phyloP scores from a whole-genome alignment of 768 basidiomycete species.

The Podaxis carcinomalis region DNA sequence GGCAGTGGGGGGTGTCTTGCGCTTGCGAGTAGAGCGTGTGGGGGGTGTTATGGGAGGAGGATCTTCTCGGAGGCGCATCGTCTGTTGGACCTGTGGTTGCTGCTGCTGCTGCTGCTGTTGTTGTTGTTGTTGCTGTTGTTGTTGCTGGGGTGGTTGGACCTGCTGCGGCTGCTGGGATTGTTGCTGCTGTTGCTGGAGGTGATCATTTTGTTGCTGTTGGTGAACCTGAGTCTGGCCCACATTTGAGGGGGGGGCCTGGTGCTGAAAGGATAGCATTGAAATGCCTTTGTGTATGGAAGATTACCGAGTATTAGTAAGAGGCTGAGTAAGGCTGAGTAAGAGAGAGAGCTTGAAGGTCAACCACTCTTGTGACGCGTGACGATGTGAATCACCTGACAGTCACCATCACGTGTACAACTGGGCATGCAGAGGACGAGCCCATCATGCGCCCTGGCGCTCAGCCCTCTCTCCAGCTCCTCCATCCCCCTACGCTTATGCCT shows the following conservation, averaged over 20 bases:
- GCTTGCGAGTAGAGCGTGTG: slow-evolving; percentile 51
- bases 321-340: slow-evolving; percentile 36
- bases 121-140: slow-evolving; percentile 11
- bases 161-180: slow-evolving; percentile 10
- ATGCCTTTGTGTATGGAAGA: slow-evolving; percentile 17
- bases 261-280: slow-evolving; percentile 37
- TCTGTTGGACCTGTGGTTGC: slow-evolving; percentile 16
- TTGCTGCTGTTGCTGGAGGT: slow-evolving; percentile 16
- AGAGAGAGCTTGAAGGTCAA: slow-evolving; percentile 13
- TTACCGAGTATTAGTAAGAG: slow-evolving; percentile 44
- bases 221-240: slow-evolving; percentile 24
- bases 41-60: slow-evolving; percentile 41
- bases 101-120: slow-evolving; percentile 12
- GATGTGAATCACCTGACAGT: slow-evolving; percentile 1
- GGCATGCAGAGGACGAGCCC: slow-evolving; percentile 6
- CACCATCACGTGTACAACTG: slow-evolving; percentile 9
- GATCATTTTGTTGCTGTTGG: slow-evolving; percentile 17
- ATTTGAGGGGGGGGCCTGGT: slow-evolving; percentile 26
- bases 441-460: slow-evolving; percentile 3
- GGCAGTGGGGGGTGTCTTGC: slow-evolving; percentile 58
- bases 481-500: slow-evolving; percentile 4
- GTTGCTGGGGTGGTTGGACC: slow-evolving; percentile 15
- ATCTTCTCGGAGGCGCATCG: slow-evolving; percentile 65
- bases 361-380: slow-evolving; percentile 15
- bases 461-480: background rate